phyloP scores from a whole-genome alignment of 179 eudicot genomes.

The Silene noctiflora region DNA sequence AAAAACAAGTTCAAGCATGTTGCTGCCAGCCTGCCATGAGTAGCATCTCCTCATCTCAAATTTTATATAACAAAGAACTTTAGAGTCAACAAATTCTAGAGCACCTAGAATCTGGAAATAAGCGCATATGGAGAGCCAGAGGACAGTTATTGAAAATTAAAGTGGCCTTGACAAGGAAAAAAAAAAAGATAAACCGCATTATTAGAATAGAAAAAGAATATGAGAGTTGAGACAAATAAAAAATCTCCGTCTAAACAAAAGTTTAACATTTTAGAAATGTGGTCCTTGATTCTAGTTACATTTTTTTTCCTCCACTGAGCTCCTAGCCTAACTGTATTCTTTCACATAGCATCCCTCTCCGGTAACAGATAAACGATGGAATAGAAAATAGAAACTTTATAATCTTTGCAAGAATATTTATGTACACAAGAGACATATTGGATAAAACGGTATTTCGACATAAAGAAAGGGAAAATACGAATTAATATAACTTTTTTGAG shows the following conservation, averaged over 20 bases:
- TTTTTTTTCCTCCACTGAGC: neutral
- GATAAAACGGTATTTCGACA: too few relatives aligned
- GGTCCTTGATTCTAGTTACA: neutral
- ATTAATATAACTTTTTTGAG: too few relatives aligned
- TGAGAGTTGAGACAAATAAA: neutral
- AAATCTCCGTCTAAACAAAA: neutral
- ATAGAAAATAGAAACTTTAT: neutral
- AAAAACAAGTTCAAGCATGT: neutral
- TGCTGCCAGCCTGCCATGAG: neutral
- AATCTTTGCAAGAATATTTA: neutral
- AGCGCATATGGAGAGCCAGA: neutral
- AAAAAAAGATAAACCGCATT: neutral
- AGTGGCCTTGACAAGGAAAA: neutral
- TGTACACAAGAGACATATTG: too few relatives aligned
- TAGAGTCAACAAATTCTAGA: neutral
- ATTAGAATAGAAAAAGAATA: neutral
- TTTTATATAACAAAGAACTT: neutral
- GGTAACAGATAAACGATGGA: neutral
- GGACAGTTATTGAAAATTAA: neutral
- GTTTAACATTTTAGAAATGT: neutral
- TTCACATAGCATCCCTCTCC: neutral
- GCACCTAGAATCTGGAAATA: neutral
- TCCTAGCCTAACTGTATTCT: neutral
- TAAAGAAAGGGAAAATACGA: too few relatives aligned
- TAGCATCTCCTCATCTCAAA: neutral